Base-by-base conservation (phyloP, 352 stramenopile genomes). In the Aphanomyces astaci region DNA sequence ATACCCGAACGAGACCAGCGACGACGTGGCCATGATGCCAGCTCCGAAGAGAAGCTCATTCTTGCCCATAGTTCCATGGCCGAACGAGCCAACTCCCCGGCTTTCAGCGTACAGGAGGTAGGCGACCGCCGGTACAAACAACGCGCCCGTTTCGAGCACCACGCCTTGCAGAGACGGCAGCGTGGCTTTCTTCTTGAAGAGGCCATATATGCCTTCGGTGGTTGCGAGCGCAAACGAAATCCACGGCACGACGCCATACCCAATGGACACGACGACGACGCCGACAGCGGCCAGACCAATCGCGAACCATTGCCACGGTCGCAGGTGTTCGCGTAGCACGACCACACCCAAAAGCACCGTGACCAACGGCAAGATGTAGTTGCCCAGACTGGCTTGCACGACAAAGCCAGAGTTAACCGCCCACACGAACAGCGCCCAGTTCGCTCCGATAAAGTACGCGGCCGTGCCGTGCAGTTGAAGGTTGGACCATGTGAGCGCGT, bases 141-240 rank as follows among this genome's bases (percentile, higher is more conserved):
- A 36, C 9, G 33, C 33, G 33, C 56, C 56, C 19, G 56, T 64
- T 30, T 64, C 56, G 7, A 64, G 7, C 33, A 46, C 30, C 4
- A 64, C 22, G 4, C 56, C 56, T 19, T 64, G 27, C 30, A 64
- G 36, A 0, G 56, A 19, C 9, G 11, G 13, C 13, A 64, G 56
- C 33, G 56, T 45, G 11, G 56, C 56, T 52, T 64, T 45, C 33
- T 64, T 64, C 24, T 64, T 64, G 32, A 64, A 19, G 56, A 64
- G 30, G 40, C 56, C 33, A 24, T 64, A 64, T 31, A 64, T 33
- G 9, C 30, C 31, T 45, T 51, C 31, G 19, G 56, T 52, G 5
- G 15, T 52, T 2, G 32, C 19, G 10, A 64, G 36, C 17, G 56
- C 33, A 51, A 64, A 46, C 31, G 56, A 45, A 13, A 64, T 46